phyloP scores from a whole-genome alignment of 352 stramenopile genomes.

The Peronosclerospora sorghi region DNA sequence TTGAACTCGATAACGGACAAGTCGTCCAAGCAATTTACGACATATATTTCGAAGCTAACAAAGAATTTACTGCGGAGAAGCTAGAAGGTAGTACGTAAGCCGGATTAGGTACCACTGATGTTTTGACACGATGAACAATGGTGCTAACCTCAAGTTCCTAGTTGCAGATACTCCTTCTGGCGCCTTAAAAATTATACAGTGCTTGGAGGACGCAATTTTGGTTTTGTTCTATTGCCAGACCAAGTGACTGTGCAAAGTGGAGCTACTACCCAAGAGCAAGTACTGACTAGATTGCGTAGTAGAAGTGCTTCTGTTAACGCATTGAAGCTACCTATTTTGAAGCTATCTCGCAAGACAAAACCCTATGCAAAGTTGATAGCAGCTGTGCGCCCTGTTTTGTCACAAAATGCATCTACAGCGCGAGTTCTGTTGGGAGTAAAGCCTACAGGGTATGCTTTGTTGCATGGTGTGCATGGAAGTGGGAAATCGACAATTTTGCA shows the following conservation, averaged over 20 bases:
- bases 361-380: conserved; percentile 34
- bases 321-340: conserved; percentile 20
- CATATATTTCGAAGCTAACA: conserved; percentile 33
- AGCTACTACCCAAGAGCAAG: conserved; percentile 9
- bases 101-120: neutral
- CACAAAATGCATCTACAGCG: conserved; percentile 30
- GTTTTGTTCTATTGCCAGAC: conserved; percentile 15
- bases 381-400: conserved; percentile 39
- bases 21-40: conserved; percentile 22
- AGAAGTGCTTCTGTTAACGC: conserved; percentile 1
- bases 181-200: conserved; percentile 49
- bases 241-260: conserved; percentile 28
- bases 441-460: conserved; percentile 44
- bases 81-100: conserved; percentile 29
- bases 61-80: conserved; percentile 27
- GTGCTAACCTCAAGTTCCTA: neutral
- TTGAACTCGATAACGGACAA: conserved; percentile 8
- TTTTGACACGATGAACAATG: neutral
- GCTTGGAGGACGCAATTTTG: conserved; percentile 24
- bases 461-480: conserved; percentile 63
- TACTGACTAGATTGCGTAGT: conserved; percentile 14
- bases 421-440: conserved; percentile 51
- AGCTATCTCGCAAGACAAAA: conserved; percentile 32
- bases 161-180: conserved; percentile 37
- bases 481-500: conserved; percentile 71